Conservation (phyloP, 768 basidiomycete genomes). For the Austroboletus eburneus region DNA sequence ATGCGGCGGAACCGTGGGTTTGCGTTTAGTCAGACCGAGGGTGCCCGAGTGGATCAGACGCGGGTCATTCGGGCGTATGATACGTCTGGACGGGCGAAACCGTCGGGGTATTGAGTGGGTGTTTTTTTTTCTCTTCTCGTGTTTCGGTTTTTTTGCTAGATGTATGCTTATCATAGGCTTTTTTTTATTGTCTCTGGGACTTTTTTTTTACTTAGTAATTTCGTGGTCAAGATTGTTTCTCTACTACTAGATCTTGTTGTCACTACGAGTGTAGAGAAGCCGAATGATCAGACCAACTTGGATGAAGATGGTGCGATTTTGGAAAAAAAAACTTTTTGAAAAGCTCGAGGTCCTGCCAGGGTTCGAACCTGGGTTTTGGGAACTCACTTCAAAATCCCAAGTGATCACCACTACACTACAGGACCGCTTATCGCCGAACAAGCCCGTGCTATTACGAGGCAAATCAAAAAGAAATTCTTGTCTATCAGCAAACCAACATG, state of each 20-base stretch:
- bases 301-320: too few relatives aligned
- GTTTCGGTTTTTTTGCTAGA: too few relatives aligned
- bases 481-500: too few relatives aligned
- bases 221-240: too few relatives aligned
- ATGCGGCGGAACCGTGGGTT: constrained; percentile 97
- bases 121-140: not conserved
- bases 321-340: constrained; percentile 1
- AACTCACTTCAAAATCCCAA: constrained; percentile 22
- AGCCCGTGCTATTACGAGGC: too few relatives aligned
- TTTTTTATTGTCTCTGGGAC: not conserved
- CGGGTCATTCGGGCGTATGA: constrained; percentile 84
- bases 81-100: constrained; percentile 70
- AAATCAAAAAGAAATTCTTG: too few relatives aligned
- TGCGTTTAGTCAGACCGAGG: constrained; percentile 97
- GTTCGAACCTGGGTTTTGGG: constrained; percentile 25
- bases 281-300: too few relatives aligned
- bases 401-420: constrained; percentile 29
- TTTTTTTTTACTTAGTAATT: not conserved
- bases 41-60: constrained; percentile 75
- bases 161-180: constrained; percentile 1
- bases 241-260: too few relatives aligned
- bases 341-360: constrained; percentile 20
- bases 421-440: constrained; percentile 1
- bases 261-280: constrained; percentile 2
- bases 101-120: constrained; percentile 65